Percentiles rank a stretch among this genome's conserved stretches.
Conservation (phyloP, 345 rosid species). For the Salix viminalis region DNA sequence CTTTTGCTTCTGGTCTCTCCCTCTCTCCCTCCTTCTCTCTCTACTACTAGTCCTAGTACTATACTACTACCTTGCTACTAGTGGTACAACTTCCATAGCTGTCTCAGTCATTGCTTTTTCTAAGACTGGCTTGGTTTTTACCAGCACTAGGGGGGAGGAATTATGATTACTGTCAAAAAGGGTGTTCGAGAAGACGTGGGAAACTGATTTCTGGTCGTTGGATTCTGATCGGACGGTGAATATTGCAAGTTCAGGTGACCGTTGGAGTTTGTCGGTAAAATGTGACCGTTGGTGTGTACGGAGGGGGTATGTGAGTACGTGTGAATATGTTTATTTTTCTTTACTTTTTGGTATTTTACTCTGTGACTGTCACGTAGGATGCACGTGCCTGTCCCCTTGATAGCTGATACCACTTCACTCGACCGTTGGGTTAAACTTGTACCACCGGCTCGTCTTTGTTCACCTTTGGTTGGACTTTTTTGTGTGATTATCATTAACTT, state of each 20-base stretch:
- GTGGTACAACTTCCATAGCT: conserved; percentile 22
- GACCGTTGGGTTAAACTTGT: conserved; percentile 42
- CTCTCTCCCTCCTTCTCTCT: conserved; percentile 1
- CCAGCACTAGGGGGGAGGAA: not conserved
- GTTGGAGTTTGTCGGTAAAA: conserved; percentile 84
- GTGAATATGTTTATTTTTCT: conserved; percentile 1
- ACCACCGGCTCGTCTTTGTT: not conserved
- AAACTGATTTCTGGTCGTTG: conserved; percentile 34
- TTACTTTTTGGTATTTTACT: not conserved
- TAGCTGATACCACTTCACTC: conserved; percentile 28
- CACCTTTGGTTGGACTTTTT: not conserved
- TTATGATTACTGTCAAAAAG: conserved; percentile 9
- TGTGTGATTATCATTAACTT: not conserved
- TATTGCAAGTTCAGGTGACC: conserved; percentile 53
- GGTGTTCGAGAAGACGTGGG: conserved; percentile 32
- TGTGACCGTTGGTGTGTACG: conserved; percentile 93
- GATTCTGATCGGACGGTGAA: conserved; percentile 60
- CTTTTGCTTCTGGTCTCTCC: conserved; percentile 6
- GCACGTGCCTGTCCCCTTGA: conserved; percentile 51
- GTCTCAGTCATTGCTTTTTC: conserved; percentile 41
- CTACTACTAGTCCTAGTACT: conserved; percentile 29
- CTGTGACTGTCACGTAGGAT: conserved; percentile 25
- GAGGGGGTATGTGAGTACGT: conserved; percentile 19
- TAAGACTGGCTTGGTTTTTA: conserved; percentile 20
- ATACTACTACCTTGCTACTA: conserved; percentile 16